These are phyloP conservation scores for Aspergillus ruber DNA, from an alignment of 2,329 filamentous ascomycete genomes.

Conservation along the genomic window DNA sequence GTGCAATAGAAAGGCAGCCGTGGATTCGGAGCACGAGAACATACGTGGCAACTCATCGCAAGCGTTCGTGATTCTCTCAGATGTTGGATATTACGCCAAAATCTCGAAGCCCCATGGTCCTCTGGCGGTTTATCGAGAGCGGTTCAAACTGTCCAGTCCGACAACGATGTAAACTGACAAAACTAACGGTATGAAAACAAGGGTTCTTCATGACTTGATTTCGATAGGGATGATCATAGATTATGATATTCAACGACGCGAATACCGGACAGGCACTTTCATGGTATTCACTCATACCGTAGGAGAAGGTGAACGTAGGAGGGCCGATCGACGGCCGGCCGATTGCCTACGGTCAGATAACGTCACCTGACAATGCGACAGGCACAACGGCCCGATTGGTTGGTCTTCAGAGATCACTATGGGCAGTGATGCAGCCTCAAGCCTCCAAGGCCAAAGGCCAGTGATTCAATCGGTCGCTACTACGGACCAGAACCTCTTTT, in stretches of 20 bases:
- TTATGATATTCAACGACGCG: neutral
- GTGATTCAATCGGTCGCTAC: too few species aligned
- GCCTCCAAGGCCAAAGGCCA: too few species aligned
- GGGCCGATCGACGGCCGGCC: neutral
- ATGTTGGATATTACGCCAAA: conserved; percentile 9
- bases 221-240: neutral
- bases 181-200: conserved; percentile 6
- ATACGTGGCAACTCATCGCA: conserved; percentile 65
- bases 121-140: conserved; percentile 3
- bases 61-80: conserved; percentile 7
- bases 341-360: conserved; percentile 2
- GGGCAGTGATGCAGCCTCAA: too few species aligned
- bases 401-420: neutral
- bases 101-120: conserved; percentile 19
- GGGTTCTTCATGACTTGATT: conserved; percentile 7
- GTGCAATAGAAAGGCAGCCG: conserved; percentile 61
- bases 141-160: conserved; percentile 1
- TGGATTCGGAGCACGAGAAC: conserved; percentile 49
- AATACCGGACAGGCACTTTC: neutral
- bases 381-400: neutral
- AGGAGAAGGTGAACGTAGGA: neutral
- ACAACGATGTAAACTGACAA: conserved; percentile 8
- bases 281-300: neutral
- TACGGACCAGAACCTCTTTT: too few species aligned
- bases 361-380: conserved; percentile 12